Percentiles rank a stretch among this genome's conserved stretches.
These are phyloP conservation scores for Pythium dissimile DNA, from an alignment of 352 stramenopile species.

Conservation along the genomic window DNA sequence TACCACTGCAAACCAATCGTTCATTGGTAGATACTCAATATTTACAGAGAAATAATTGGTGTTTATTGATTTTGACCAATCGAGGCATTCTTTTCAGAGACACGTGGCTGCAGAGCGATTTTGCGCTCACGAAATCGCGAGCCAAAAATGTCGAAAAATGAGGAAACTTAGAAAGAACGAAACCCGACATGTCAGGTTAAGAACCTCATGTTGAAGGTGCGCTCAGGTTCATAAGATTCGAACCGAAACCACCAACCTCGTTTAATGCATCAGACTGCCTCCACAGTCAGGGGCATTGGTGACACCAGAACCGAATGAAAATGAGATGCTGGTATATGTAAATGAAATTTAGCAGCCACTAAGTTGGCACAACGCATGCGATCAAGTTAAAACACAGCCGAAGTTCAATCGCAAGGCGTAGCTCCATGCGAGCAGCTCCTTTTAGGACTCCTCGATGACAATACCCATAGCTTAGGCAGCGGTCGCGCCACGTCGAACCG, in stretches of 20 bases:
- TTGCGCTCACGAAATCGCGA: too few species aligned
- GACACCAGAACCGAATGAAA: background rate
- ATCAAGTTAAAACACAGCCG: background rate
- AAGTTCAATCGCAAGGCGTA: background rate
- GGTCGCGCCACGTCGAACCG: background rate
- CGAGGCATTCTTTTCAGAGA: background rate
- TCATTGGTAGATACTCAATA: constrained; percentile 15
- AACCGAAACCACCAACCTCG: too few species aligned
- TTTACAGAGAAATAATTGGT: background rate
- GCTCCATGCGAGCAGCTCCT: background rate
- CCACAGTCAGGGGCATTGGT: too few species aligned
- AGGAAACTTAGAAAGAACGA: constrained; percentile 16
- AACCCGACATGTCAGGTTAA: background rate
- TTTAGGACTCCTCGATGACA: background rate
- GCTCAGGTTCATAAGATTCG: too few species aligned
- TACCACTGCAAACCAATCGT: background rate
- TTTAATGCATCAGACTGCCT: too few species aligned
- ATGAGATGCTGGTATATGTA: constrained; percentile 13
- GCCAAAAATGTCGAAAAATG: constrained; percentile 19
- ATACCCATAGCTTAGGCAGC: background rate
- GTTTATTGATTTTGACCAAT: constrained; percentile 23
- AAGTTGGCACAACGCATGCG: background rate
- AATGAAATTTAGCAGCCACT: constrained; percentile 10
- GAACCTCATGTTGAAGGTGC: background rate
- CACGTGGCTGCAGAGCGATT: constrained; percentile 18